Evolutionary conservation across 2,329 filamentous ascomycete genomes (phyloP), one percentile per base, ranked within the genome.

Genomic region (Didymellaceae sp.): DNA sequence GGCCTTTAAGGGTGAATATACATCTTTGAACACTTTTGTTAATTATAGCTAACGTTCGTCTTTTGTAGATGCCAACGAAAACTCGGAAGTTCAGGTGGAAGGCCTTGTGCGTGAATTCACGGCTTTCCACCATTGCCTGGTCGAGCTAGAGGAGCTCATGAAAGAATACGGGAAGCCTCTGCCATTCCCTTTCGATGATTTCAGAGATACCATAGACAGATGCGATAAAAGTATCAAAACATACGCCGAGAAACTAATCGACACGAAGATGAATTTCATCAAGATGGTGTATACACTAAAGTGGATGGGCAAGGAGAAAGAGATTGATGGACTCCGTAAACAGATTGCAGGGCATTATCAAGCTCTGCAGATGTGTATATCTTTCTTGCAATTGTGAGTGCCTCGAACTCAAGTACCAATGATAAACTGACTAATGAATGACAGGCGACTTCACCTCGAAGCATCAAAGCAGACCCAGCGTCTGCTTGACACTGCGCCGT

Each of bases 1-100:
- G 10, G 68, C 68, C 17, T 71, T 70, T 55, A 70, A 65, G 59
- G 65, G 67, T 65, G 57, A 8, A 13, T 11, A 11, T 26, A 3
- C 13, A 4, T 24, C 31, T 32, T 11, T 44, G 13, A 22, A 14
- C 10, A 7, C n/a, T 31, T 16, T 22, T 25, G 30, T 53, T 67
- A 14, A 68, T 31, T 31, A 32, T 20, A 10, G 10, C 10, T 9
- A 22, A 7, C 26, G n/a, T n/a, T n/a, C n/a, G n/a, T n/a, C n/a
- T n/a, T n/a, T n/a, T n/a, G n/a, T n/a, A 69, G 68, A 69, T 67
- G 66, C 68, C 14, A 70, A 71, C 41, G 65, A 70, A 28, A 70
- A 67, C 41, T 70, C 66, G 0, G 65, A 68, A 46, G 59, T 61
- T 11, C 68, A 71, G 41, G 68, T 71, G n/a, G 53, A 59, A 26